Evolutionary conservation across 1,284 basidiomycete species (phyloP).

Genomic region (Boletus albobrunnescens): DNA sequence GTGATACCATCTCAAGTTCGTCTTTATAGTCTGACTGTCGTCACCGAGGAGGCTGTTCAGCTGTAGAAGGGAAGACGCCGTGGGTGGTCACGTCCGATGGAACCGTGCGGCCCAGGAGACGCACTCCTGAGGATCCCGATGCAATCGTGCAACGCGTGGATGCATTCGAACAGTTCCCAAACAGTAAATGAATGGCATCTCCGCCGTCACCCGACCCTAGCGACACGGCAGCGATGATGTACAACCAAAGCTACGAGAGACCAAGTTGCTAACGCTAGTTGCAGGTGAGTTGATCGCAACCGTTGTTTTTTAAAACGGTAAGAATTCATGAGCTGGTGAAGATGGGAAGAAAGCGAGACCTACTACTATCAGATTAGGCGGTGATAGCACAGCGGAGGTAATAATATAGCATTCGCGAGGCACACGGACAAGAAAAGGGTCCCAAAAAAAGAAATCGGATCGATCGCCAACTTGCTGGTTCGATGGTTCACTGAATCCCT

Average conservation of each 20-base stretch:
- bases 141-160: conserved; percentile 14
- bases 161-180: background rate
- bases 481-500: background rate
- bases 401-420: conserved; percentile 16
- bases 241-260: background rate
- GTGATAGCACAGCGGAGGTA: background rate
- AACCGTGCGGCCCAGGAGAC: conserved; percentile 19
- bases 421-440: conserved; percentile 19
- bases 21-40: conserved; percentile 8
- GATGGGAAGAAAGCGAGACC: background rate
- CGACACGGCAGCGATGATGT: background rate
- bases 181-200: background rate
- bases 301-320: background rate
- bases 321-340: background rate
- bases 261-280: too few species aligned
- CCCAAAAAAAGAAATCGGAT: conserved; percentile 10
- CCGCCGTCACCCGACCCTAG: conserved; percentile 4
- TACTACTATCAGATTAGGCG: background rate
- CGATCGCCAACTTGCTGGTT: too few species aligned
- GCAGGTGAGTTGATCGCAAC: background rate
- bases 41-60: too few species aligned
- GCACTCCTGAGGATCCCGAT: conserved; percentile 16
- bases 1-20: too few species aligned
- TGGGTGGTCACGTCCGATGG: conserved; percentile 23
- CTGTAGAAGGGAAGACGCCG: conserved; percentile 1